These are phyloP conservation scores for Vitis hybrid DNA, from an alignment of 177 flowering plant species.

Conservation along the genomic window DNA sequence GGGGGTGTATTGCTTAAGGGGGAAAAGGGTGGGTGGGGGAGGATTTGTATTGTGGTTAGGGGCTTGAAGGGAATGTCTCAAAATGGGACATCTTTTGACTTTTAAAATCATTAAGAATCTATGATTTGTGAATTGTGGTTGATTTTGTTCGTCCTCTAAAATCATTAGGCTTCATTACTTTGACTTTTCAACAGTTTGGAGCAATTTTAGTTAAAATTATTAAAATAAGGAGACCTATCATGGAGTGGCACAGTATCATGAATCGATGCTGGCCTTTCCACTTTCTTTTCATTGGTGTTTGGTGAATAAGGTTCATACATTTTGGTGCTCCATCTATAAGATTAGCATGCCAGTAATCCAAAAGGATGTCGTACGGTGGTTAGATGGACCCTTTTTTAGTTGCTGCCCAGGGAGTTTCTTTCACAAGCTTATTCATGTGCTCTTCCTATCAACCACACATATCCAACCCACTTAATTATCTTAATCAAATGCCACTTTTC, in stretches of 20 bases:
- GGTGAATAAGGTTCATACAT: too few relatives aligned
- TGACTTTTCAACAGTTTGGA: slow-evolving; percentile 6
- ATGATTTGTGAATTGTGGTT: not conserved
- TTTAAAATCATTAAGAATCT: not conserved
- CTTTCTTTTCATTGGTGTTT: too few relatives aligned
- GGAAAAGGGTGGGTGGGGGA: slow-evolving; percentile 10
- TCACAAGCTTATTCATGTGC: too few relatives aligned
- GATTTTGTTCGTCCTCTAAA: not conserved
- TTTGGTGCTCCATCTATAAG: too few relatives aligned
- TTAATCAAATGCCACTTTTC: too few relatives aligned
- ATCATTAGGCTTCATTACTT: slow-evolving; percentile 1
- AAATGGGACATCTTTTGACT: slow-evolving; percentile 18
- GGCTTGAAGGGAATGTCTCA: slow-evolving; percentile 20
- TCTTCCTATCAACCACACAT: too few relatives aligned
- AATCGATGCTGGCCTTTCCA: too few relatives aligned
- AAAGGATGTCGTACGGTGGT: too few relatives aligned
- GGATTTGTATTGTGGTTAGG: slow-evolving; percentile 26
- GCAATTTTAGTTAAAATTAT: not conserved
- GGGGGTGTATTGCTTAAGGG: not conserved
- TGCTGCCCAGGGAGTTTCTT: too few relatives aligned
- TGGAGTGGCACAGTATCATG: not conserved
- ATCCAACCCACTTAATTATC: too few relatives aligned
- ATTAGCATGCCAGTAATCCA: too few relatives aligned
- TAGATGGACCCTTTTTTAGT: too few relatives aligned
- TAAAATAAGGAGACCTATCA: not conserved